phyloP scores from a whole-genome alignment of 352 stramenopile species.

The Globisporangium abappressorium region DNA sequence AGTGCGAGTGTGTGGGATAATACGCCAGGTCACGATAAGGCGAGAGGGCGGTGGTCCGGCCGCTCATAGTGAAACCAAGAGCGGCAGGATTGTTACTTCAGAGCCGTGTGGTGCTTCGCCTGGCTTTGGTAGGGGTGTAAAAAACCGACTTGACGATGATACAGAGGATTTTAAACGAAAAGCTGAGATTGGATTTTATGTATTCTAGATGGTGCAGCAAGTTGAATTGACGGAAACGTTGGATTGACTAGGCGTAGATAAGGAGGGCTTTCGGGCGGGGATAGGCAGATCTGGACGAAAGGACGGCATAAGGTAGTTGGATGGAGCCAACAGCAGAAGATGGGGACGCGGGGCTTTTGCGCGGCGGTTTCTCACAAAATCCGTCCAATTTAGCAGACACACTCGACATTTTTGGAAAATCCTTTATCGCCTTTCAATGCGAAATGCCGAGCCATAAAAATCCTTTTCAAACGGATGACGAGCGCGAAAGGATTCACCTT shows the following conservation, averaged over 20 bases:
- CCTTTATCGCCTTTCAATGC: no score
- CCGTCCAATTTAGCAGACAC: no score
- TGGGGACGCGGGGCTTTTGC: no score
- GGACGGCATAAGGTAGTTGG: no score
- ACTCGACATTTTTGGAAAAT: no score
- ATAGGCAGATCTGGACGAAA: neutral
- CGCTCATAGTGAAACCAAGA: neutral
- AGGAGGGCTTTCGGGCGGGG: neutral
- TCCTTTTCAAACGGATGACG: no score
- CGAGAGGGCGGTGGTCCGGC: neutral
- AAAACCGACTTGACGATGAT: neutral
- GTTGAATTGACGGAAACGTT: neutral
- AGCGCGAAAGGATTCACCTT: neutral
- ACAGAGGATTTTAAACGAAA: neutral
- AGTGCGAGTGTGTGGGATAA: neutral
- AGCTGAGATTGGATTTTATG: neutral
- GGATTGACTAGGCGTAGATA: neutral
- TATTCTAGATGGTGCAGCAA: neutral
- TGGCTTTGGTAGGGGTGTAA: neutral
- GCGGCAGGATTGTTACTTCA: neutral
- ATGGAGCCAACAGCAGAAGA: no score
- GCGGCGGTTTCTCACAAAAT: no score
- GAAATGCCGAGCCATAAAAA: no score
- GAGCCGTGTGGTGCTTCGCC: neutral
- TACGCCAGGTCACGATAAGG: neutral